phyloP scores from a whole-genome alignment of 306 rosid genomes.

The Prunus mongolica region DNA sequence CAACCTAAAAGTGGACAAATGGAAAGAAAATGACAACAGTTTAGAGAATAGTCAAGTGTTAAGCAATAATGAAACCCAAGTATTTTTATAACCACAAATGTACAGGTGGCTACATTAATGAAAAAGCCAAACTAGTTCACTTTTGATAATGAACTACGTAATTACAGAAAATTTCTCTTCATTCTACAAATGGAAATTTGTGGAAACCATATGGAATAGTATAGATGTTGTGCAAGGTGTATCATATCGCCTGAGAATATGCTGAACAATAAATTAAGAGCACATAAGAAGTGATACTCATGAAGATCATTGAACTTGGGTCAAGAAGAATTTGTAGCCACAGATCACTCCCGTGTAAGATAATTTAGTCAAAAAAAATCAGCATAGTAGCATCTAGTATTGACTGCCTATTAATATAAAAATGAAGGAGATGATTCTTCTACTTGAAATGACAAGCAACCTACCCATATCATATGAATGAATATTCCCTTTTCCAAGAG shows the following conservation, averaged over 20 bases:
- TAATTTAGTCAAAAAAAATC: not conserved
- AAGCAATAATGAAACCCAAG: not conserved
- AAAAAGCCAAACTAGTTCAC: not conserved
- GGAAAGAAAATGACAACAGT: constrained; percentile 3
- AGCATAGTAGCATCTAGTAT: not conserved
- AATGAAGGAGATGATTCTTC: not conserved
- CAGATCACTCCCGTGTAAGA: not conserved
- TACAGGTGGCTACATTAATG: not conserved
- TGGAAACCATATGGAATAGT: not conserved
- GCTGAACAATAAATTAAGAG: not conserved
- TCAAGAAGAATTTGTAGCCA: not conserved
- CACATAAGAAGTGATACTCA: not conserved
- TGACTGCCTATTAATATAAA: not conserved
- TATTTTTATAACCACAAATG: not conserved
- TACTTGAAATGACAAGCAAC: not conserved
- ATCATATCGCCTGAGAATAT: not conserved
- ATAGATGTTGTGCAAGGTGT: not conserved
- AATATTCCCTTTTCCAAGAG: not conserved
- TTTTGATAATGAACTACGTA: not conserved
- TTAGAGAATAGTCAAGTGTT: not conserved
- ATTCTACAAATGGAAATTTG: not conserved
- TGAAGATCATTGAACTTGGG: not conserved
- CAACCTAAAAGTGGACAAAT: constrained; percentile 16
- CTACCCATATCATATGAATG: not conserved
- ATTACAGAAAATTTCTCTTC: not conserved